These are phyloP conservation scores for Sordaria brevicollis DNA, from an alignment of 495 filamentous ascomycete species.

Conservation along the genomic window DNA sequence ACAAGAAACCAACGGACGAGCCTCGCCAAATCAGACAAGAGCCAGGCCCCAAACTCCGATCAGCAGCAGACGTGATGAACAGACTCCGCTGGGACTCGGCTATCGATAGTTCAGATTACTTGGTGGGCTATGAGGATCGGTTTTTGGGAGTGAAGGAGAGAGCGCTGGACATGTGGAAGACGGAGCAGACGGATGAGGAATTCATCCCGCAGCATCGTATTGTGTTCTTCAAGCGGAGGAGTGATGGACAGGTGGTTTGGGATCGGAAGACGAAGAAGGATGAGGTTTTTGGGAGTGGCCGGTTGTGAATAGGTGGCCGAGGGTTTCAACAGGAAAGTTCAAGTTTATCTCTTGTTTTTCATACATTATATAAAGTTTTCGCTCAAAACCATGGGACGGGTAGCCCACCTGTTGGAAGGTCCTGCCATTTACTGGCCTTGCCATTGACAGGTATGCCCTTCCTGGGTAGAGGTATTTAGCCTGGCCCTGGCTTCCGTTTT, in stretches of 20 bases:
- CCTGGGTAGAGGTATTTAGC: no score
- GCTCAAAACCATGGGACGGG: no score
- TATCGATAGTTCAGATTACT: constrained; percentile 50
- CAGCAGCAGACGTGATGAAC: constrained; percentile 55
- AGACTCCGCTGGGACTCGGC: constrained; percentile 61
- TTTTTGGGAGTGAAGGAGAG: constrained; percentile 58
- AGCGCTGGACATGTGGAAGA: constrained; percentile 55
- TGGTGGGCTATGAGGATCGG: constrained; percentile 68
- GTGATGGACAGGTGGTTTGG: constrained; percentile 50
- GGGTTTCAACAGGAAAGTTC: not conserved
- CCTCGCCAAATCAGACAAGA: not conserved
- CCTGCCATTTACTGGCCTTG: no score
- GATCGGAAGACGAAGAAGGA: constrained; percentile 40
- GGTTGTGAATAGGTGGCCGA: not conserved
- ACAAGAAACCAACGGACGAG: constrained; percentile 4
- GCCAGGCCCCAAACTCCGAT: constrained; percentile 24
- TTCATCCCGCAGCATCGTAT: constrained; percentile 79
- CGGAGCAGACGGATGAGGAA: constrained; percentile 69
- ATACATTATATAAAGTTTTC: not conserved
- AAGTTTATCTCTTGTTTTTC: not conserved
- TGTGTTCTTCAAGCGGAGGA: constrained; percentile 53
- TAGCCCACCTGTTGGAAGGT: no score
- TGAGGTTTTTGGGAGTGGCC: constrained; percentile 34
- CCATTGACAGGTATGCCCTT: no score
- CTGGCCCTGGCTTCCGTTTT: no score